phyloP scores from a whole-genome alignment of 805 yeast species.

The Candida rishiriensis region DNA sequence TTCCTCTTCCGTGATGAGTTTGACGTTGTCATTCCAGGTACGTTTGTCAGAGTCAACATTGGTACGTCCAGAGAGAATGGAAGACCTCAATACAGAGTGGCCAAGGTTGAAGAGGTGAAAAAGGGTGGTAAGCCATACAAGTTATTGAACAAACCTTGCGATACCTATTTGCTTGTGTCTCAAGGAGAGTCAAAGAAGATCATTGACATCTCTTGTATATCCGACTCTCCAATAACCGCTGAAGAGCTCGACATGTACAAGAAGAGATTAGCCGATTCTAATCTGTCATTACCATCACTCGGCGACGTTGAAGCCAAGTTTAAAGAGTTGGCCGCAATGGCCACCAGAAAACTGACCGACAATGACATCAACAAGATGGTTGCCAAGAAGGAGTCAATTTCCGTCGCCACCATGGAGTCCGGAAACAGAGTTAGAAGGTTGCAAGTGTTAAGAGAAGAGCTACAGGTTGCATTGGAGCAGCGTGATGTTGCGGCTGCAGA shows the following conservation, averaged over 20 bases:
- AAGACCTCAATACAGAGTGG: constrained; percentile 72
- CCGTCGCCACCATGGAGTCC: constrained; percentile 51
- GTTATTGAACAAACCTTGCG: constrained; percentile 39
- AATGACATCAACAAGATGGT: constrained; percentile 77
- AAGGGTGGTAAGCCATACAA: constrained; percentile 37
- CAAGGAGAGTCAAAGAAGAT: constrained; percentile 74
- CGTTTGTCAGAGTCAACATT: constrained; percentile 79
- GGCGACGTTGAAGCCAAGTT: constrained; percentile 63
- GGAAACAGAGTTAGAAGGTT: constrained; percentile 75
- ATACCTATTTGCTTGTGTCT: constrained; percentile 62
- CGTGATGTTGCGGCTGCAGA: constrained; percentile 41
- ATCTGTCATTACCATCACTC: constrained; percentile 52
- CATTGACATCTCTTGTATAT: constrained; percentile 73
- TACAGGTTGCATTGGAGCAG: constrained; percentile 68
- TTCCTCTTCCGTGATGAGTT: constrained; percentile 82
- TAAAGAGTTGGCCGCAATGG: constrained; percentile 57
- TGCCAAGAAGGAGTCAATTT: constrained; percentile 57
- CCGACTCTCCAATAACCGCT: constrained; percentile 67
- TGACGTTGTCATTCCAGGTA: constrained; percentile 60
- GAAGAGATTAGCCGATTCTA: constrained; percentile 54
- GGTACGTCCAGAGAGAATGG: constrained; percentile 64
- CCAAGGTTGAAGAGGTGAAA: constrained; percentile 62
- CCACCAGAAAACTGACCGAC: constrained; percentile 62
- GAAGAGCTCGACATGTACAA: constrained; percentile 74
- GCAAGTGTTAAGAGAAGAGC: constrained; percentile 64